Evolutionary conservation across 805 yeast genomes (phyloP), one percentile per base, ranked within the genome.

Genomic region (Torulaspora gathmanii): DNA sequence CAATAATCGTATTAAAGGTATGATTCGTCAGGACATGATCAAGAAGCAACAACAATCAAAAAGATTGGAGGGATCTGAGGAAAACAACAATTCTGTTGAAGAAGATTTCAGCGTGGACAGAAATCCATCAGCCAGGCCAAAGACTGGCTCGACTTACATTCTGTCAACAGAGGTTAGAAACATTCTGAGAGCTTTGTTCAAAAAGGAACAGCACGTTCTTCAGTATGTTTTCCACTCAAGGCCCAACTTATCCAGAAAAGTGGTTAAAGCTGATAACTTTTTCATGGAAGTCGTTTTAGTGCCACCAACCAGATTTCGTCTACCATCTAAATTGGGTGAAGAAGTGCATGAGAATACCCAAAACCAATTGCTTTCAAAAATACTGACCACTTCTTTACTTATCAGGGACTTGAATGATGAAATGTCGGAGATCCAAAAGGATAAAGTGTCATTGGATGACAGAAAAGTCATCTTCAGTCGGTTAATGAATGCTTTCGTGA

Each of bases 241-340:
- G 67, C 96, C 96, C 19, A 64, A 70, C 27, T 55, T 71, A 10
- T 61, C 70, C 19, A 72, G 65, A 45, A 71, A 73, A 28, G 60
- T 63, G 20, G 73, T 76, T 3, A 64, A 65, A 33, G 84, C 96
- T 15, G 96, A 91, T 60, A 77, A 87, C 74, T 93, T 95, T 66
- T 95, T 93, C 72, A 75, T 88, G 56, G 90, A 87, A 55, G 82
- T 88, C 4, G 71, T 93, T 47, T 83, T 89, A 33, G 98, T 95
- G 31, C 99, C 99, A 29, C 90, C 99, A 40, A 95, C 98, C 2
- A 77, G 98, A 66, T 93, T 93, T 74, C 79, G 99, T 66, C 75
- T 90, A 55, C 99, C 99, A n/a, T 83, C 95, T 12, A 90, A 90
- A 67, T 73, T 93, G 47, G 99, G 99, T 45, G 99, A 93, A 45